Evolutionary conservation across 1,284 basidiomycete genomes (phyloP).

Genomic region (Fomitopsis schrenkii): DNA sequence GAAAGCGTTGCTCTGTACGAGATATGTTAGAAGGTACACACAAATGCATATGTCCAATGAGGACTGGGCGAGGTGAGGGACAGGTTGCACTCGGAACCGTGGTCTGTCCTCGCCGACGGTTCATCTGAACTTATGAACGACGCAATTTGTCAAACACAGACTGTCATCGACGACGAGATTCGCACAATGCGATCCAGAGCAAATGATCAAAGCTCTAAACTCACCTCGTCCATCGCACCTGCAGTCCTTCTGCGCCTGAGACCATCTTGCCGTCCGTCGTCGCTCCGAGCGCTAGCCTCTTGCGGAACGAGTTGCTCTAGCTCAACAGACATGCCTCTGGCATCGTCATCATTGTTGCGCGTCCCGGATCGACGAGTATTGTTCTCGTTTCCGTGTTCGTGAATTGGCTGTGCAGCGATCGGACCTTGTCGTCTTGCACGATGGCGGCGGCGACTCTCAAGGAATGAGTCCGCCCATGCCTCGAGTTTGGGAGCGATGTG

Average conservation of each 20-base stretch:
- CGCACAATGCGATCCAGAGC: no score
- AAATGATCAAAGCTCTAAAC: slow-evolving; percentile 3
- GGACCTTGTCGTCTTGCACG: slow-evolving; percentile 16
- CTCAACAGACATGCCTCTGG: slow-evolving; percentile 30
- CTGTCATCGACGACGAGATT: no score
- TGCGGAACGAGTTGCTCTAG: slow-evolving; percentile 44
- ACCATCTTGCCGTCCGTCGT: slow-evolving; percentile 29
- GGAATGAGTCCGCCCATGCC: slow-evolving; percentile 45
- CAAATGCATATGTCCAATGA: no score
- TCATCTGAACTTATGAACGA: no score
- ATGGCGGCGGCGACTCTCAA: slow-evolving; percentile 34
- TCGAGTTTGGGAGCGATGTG: slow-evolving; percentile 53
- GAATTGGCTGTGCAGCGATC: slow-evolving; percentile 14
- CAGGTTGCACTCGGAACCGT: no score
- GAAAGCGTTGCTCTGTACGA: slow-evolving; percentile 34
- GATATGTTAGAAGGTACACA: neutral
- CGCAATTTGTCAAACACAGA: no score
- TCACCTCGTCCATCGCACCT: slow-evolving; percentile 42
- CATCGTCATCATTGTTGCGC: slow-evolving; percentile 10
- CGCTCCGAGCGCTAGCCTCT: slow-evolving; percentile 55
- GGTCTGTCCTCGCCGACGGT: no score
- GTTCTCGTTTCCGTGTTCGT: slow-evolving; percentile 15
- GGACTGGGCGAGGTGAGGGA: no score
- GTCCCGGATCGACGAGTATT: slow-evolving; percentile 9
- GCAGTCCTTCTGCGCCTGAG: slow-evolving; percentile 33